Evolutionary conservation across 1,139 yeast species (phyloP), one percentile per base, ranked within the genome.

Genomic region (Sugiyamaella novakii): DNA sequence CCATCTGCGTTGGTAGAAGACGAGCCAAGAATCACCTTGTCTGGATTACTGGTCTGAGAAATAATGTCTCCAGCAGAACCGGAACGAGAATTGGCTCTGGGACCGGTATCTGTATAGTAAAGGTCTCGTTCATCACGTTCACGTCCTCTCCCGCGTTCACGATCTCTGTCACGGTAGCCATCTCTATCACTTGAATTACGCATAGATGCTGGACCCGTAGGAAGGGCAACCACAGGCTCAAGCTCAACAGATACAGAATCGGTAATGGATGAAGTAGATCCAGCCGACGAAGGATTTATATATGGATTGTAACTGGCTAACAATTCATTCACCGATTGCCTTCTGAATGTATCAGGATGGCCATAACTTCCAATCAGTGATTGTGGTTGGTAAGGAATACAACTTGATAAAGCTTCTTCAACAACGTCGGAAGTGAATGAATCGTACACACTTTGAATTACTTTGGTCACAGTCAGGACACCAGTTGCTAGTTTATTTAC

Each of bases 401-500:
- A 41, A 17, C 28, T 36, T 5, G 47, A 43, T 2, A 27, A 14
- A 7, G 33, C 33, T 2, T 21, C 40, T 3, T 51, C 46, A 7
- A 47, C 31, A 27, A 15, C 21, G 2, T n/a, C 21, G n/a, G 43
- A 48, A 11, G 35, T 49, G 38, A 29, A 37, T 7, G 27, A n/a
- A 14, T 34, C 29, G 14, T 27, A 24, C 15, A 25, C 37, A 22
- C 18, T 45, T n/a, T 31, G 44, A 2, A 45, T 21, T 7, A 15
- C 12, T 82, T 81, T 63, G 81, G 84, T 0, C 84, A 81, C 51
- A 84, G 77, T 60, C 80, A 81, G 62, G 80, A 83, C 1, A 81
- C 72, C 12, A 92, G 92, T 54, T 83, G 82, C 61, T 83, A 88
- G 45, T 85, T 80, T 5, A 89, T 86, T 66, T 83, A 88, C 5